Evolutionary conservation across 768 basidiomycete species (phyloP), one percentile per base, ranked within the genome.

Genomic region (Chalciporus pseudorubinellus): DNA sequence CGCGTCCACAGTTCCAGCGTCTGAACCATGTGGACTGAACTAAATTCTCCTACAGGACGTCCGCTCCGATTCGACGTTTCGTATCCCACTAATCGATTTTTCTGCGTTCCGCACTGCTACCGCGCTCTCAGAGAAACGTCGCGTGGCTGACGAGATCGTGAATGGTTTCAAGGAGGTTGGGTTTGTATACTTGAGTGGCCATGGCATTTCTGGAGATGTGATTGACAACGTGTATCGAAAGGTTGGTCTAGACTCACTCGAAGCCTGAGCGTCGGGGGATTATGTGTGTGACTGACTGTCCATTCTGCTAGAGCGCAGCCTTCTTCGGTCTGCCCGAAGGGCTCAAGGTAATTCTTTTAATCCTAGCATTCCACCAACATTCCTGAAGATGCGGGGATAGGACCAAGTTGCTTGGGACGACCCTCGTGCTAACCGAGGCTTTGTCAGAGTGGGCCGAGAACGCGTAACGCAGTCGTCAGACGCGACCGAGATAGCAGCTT

Each of bases 401-500:
- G 71, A 76, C 43, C 71, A 74, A 53, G 76, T 92, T 6, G 82
- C 83, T 50, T 93, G 91, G 91, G 85, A 88, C 49, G 88, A 91
- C 64, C 89, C 91, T 52, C 82, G 88, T 36, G 79, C 89, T 8
- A 92, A 95, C 60, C 79, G 92, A 49, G 92, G 92, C 28, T 93
- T 92, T 65, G 88, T 94, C 44, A 72, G 76, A 55, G 73, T 88
- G 34, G 92, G 92, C 16, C 80, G 92, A 18, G 92, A 95, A 67
- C 85, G 87, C 29, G 86, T 90, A 24, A 89, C 88, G 0, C 86
- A 87, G 54, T 84, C 85, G 21, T 72, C 77, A 28, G 81, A 90
- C 67, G 76, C 82, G 10, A 68, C 74, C 16, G 89, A 91, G 70
- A 92, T 94, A 58, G 85, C 83, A 40, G 67, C 76, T 39, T 71